Evolutionary conservation across 2,329 filamentous ascomycete species (phyloP), one percentile per base, ranked within the genome.

Genomic region (Phoma sp.): DNA sequence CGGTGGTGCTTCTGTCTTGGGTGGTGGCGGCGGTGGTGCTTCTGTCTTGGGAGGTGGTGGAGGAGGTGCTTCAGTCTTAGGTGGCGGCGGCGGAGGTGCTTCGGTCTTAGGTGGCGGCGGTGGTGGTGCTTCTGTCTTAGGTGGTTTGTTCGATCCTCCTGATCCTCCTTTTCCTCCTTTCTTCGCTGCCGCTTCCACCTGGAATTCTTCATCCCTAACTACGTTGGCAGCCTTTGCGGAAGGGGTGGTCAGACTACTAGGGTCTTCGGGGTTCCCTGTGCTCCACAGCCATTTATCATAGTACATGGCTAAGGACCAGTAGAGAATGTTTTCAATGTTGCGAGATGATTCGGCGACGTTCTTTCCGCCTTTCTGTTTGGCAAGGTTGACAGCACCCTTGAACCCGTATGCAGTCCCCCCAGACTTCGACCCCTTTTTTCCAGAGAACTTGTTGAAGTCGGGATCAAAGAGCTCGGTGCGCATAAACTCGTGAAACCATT

Each of bases 401-500:
- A 53, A 57, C 1, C 49, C 49, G 5, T 49, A 53, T 14, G 54
- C 54, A 18, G 1, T 14, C 39, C 34, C 7, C 36, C 34, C 7
- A 42, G 40, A 17, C 52, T 42, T 47, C 4, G 50, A 23, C 3
- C 49, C 11, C 14, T 54, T 57, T 36, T 50, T 54, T 23, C 54
- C 49, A 3, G 48, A 39, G 39, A 53, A 53, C 7, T 39, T 20
- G 11, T 53, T 53, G 28, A 15, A 33, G 15, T 15, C n/a, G 2
- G 54, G 21, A 26, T 57, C 26, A 34, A 57, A 57, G 9, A 57
- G 36, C 7, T 53, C 29, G 3, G 54, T 53, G n/a, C 50, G 54
- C 49, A 53, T 49, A 20, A 49, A 57, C 17, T 57, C 49, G n/a
- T 50, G 43, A 28, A 57, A 57, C 54, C 54, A 57, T 25, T 57